A percentile compares a stretch with the other conserved stretches of the same genome.
Conservation (phyloP, 164 flowering plant species). For the Annona squamosa region DNA sequence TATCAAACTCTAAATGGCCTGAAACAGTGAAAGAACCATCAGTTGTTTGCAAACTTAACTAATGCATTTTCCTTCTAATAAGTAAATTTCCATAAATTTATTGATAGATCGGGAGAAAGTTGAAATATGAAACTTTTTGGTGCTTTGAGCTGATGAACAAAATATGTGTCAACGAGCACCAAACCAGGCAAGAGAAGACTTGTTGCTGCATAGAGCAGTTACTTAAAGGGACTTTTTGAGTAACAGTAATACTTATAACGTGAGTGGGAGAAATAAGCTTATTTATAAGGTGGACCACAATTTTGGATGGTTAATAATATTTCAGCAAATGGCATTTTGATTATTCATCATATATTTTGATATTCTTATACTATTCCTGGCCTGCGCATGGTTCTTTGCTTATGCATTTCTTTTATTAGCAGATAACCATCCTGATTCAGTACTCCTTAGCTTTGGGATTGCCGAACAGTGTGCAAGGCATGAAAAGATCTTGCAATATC, state of each 20-base stretch:
- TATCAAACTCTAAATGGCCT: no score
- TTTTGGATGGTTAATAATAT: no score
- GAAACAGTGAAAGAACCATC: no score
- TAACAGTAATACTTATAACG: background rate
- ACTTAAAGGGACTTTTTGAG: background rate
- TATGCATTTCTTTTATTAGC: slow-evolving; percentile 17
- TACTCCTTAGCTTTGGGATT: slow-evolving; percentile 44
- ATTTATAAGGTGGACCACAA: background rate
- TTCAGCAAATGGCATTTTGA: background rate
- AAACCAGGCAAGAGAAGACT: background rate
- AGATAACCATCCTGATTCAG: slow-evolving; percentile 31
- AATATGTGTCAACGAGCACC: background rate
- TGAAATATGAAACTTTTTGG: no score
- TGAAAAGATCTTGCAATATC: slow-evolving; percentile 45
- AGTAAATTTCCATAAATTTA: no score
- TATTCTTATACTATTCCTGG: background rate
- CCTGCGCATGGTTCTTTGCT: background rate
- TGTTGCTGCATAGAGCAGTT: background rate
- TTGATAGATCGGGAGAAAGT: no score
- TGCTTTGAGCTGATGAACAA: no score
- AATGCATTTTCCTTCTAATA: no score
- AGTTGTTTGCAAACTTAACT: no score
- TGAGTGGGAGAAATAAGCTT: background rate
- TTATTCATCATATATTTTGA: background rate
- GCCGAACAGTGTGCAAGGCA: slow-evolving; percentile 44